Evolutionary conservation across 495 filamentous ascomycete species (phyloP).

Genomic region (Tuber calosporum): DNA sequence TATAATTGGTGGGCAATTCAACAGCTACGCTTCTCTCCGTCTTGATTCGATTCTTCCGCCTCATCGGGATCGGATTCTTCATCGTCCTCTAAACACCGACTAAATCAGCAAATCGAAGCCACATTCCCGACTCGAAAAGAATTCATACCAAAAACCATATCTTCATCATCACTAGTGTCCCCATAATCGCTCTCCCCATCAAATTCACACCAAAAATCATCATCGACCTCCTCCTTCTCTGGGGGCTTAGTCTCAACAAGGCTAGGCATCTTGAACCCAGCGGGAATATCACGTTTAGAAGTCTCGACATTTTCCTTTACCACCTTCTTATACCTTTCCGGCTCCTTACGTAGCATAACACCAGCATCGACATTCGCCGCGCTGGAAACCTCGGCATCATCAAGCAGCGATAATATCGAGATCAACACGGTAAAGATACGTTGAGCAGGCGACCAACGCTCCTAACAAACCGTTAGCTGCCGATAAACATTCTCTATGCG

Average conservation of each 20-base stretch:
- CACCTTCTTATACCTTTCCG: slow-evolving; percentile 57
- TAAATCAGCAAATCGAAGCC: slow-evolving; percentile 7
- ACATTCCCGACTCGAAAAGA: slow-evolving; percentile 8
- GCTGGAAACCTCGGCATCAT: slow-evolving; percentile 85
- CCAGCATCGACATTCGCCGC: slow-evolving; percentile 93
- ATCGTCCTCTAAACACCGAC: slow-evolving; percentile 28
- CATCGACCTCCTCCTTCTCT: slow-evolving; percentile 59
- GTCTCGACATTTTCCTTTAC: slow-evolving; percentile 64
- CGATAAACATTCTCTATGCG: not conserved
- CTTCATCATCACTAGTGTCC: slow-evolving; percentile 61
- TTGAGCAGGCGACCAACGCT: slow-evolving; percentile 90
- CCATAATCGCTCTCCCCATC: slow-evolving; percentile 75
- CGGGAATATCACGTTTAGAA: slow-evolving; percentile 72
- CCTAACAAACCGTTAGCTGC: slow-evolving; percentile 43
- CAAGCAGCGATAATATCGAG: slow-evolving; percentile 84
- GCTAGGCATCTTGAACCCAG: slow-evolving; percentile 74
- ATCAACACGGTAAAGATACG: slow-evolving; percentile 90
- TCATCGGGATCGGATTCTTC: slow-evolving; percentile 41
- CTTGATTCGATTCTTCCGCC: slow-evolving; percentile 31
- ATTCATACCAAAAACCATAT: slow-evolving; percentile 45
- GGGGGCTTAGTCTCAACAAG: slow-evolving; percentile 55
- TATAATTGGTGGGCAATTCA: slow-evolving; percentile 13
- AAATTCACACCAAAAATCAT: slow-evolving; percentile 79
- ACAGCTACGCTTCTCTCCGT: slow-evolving; percentile 14
- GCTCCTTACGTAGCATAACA: slow-evolving; percentile 70